Conservation (phyloP, 257 asterid species). For the Ilex asprella region DNA sequence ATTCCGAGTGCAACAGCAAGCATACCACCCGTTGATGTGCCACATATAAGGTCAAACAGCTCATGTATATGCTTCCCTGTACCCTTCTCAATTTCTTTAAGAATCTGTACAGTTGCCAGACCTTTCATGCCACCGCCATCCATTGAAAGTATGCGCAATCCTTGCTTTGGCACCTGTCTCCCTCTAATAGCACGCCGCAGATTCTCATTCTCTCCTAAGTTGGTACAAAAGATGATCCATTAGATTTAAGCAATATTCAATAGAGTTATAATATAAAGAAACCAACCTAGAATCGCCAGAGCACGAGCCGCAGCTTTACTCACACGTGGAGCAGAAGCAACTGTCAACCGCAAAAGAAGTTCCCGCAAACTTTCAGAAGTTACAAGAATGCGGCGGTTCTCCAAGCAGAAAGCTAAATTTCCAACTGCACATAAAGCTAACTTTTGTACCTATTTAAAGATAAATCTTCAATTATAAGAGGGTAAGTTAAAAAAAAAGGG, state of each 20-base stretch:
- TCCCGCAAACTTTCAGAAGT: slow-evolving; percentile 97
- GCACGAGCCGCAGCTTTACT: slow-evolving; percentile 97
- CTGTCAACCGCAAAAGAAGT: slow-evolving; percentile 86
- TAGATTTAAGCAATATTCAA: slow-evolving; percentile 6
- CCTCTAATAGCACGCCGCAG: slow-evolving; percentile 90
- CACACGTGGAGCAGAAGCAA: slow-evolving; percentile 65
- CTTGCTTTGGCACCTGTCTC: slow-evolving; percentile 79
- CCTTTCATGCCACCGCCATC: slow-evolving; percentile 99
- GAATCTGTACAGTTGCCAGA: slow-evolving; percentile 90
- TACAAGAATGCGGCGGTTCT: slow-evolving; percentile 72
- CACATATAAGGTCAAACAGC: slow-evolving; percentile 96
- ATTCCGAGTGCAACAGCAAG: slow-evolving; percentile 99
- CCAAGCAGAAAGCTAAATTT: slow-evolving; percentile 89
- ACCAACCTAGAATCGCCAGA: slow-evolving; percentile 84
- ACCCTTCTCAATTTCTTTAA: slow-evolving; percentile 84
- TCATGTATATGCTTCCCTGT: slow-evolving; percentile 96
- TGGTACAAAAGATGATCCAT: slow-evolving; percentile 14
- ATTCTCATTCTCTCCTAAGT: slow-evolving; percentile 88
- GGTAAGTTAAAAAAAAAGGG: slow-evolving; percentile 7
- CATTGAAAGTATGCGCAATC: slow-evolving; percentile 90
- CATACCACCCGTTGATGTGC: slow-evolving; percentile 99
- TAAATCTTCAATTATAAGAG: neutral
- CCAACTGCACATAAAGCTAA: slow-evolving; percentile 85
- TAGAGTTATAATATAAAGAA: slow-evolving; percentile 8
- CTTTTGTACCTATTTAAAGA: slow-evolving; percentile 67